These are phyloP conservation scores for Xerocomus nothofagi DNA, from an alignment of 1,284 basidiomycete species.

Conservation along the genomic window DNA sequence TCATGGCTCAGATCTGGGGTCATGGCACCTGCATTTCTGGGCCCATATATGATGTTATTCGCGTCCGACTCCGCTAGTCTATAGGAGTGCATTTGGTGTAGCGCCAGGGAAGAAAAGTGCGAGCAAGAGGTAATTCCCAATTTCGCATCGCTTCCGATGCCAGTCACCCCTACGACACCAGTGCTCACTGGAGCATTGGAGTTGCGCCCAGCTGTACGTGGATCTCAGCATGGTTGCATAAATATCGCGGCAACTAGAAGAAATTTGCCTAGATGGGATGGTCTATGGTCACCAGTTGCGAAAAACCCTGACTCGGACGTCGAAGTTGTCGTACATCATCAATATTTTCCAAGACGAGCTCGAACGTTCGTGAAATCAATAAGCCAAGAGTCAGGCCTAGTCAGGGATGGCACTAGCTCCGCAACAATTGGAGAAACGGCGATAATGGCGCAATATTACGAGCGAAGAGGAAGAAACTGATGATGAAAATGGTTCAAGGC, in stretches of 20 bases:
- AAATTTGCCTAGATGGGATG: background rate
- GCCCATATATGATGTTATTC: conserved; percentile 3
- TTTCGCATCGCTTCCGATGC: background rate
- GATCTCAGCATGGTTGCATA: background rate
- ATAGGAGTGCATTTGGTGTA: background rate
- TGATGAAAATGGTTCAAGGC: no score
- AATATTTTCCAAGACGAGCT: no score
- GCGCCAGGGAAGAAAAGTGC: background rate
- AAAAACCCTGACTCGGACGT: no score
- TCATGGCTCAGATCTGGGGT: background rate
- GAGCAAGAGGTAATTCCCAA: background rate
- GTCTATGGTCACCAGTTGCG: background rate
- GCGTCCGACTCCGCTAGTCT: background rate
- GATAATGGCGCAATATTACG: no score
- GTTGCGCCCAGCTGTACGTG: background rate
- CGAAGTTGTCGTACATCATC: no score
- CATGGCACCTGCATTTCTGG: background rate
- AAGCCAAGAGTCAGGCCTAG: background rate
- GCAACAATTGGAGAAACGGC: no score
- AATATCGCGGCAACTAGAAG: background rate
- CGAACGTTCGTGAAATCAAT: background rate
- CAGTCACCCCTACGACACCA: background rate
- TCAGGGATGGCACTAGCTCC: background rate
- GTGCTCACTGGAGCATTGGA: background rate
- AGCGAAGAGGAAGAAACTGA: no score